Evolutionary conservation across 1,284 basidiomycete genomes (phyloP).

Genomic region (Cryptococcus sp.): DNA sequence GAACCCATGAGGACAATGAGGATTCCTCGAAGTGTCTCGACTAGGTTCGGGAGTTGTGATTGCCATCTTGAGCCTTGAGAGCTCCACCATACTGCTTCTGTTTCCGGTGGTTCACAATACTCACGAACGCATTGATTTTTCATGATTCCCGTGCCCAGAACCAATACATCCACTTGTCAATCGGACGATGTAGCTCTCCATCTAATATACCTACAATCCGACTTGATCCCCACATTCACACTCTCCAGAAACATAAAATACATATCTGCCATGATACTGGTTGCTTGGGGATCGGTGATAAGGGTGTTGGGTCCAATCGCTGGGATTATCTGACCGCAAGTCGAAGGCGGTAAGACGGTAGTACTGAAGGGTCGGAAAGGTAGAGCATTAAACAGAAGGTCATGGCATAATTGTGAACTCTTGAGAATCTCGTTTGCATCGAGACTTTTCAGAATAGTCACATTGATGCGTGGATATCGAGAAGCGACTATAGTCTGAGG

Average conservation of each 20-base stretch:
- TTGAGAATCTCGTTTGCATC: constrained; percentile 80
- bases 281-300: constrained; percentile 21
- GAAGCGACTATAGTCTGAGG: constrained; percentile 21
- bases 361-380: constrained; percentile 39
- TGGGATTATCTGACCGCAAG: constrained; percentile 64
- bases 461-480: constrained; percentile 66
- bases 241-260: constrained; percentile 93
- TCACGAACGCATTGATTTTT: constrained; percentile 60
- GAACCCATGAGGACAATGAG: constrained; percentile 69
- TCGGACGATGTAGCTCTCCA: constrained; percentile 52
- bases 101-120: constrained; percentile 39
- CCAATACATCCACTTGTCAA: constrained; percentile 21
- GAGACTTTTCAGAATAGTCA: constrained; percentile 74
- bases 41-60: constrained; percentile 67
- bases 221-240: constrained; percentile 69
- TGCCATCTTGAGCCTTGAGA: constrained; percentile 56
- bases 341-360: no score
- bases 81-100: constrained; percentile 48
- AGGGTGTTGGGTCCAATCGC: constrained; percentile 20
- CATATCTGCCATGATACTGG: constrained; percentile 60
- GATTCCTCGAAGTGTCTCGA: constrained; percentile 69
- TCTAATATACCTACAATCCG: constrained; percentile 77
- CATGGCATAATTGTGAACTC: constrained; percentile 86
- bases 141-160: constrained; percentile 11
- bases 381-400: constrained; percentile 71